Evolutionary conservation across 495 filamentous ascomycete species (phyloP), one percentile per base, ranked within the genome.

Genomic region (Podospora fimiseda): DNA sequence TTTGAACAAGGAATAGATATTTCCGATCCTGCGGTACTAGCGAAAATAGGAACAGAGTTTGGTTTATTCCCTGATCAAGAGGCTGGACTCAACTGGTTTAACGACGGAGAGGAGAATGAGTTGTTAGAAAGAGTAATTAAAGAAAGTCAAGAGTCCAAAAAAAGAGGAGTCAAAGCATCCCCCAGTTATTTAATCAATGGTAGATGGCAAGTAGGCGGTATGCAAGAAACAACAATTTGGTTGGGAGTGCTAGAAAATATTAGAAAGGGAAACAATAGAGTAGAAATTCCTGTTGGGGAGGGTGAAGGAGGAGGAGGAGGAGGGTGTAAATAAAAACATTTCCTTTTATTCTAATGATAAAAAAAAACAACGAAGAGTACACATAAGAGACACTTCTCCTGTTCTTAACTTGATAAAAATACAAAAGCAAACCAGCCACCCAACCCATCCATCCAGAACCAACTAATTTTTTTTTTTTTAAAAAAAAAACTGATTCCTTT

Each of bases 1-100:
- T 91, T 93, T 57, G 82, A 89, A 63, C 72, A 82, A 2, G 83
- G 84, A 61, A 71, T 77, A 57, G 90, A 96, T 60, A 81, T 92
- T 39, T 92, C 87, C 0, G 76, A 80, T 61, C 70, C 67, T 20
- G 70, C 67, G 2, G 77, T 84, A 21, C 73, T 95, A 45, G 42
- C 76, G 3, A 65, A 74, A 22, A 76, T 80, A 3, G 86, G 72
- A 5, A 71, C 79, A 2, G 70, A 69, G 50, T 82, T 80, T 1
- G 67, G 65, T 6, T 56, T 69, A 2, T 79, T 80, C 0, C 53
- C 86, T 51, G 73, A 77, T 16, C 71, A 75, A 52, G 63, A 58
- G 3, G 82, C 79, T 43, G 80, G 82, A 16, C 72, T 74, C 58
- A 74, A 68, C 21, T 83, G 86, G 73, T 68, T 95, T 0, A 15